Percentiles rank a stretch among this genome's conserved stretches.
Evolutionary conservation across 1,284 basidiomycete genomes (phyloP).

Genomic region (Peniophora sp.): DNA sequence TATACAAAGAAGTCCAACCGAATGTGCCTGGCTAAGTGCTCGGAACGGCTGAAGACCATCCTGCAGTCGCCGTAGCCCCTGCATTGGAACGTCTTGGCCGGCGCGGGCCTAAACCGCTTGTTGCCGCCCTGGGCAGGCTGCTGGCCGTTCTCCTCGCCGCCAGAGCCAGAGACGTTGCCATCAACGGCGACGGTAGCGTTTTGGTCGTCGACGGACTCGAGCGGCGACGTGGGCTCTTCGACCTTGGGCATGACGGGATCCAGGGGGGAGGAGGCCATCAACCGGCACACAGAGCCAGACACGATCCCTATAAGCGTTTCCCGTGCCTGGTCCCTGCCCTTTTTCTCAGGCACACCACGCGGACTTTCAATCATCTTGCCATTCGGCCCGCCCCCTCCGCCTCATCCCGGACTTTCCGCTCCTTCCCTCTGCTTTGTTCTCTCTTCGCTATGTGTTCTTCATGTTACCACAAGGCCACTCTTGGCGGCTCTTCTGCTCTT

Average conservation of each 20-base stretch:
- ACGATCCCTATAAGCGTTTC: slow-evolving; percentile 1
- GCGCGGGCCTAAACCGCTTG: slow-evolving; percentile 69
- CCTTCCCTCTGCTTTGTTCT: neutral
- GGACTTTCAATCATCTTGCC: neutral
- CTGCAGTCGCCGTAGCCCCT: slow-evolving; percentile 90
- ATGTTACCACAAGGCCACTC: no score
- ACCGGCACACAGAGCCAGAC: neutral
- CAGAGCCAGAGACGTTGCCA: slow-evolving; percentile 1
- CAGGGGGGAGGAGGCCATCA: neutral
- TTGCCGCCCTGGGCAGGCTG: slow-evolving; percentile 22
- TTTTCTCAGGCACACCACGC: neutral
- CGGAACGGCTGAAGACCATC: slow-evolving; percentile 93
- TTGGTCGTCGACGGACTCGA: neutral
- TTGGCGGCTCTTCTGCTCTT: no score
- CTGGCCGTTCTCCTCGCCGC: neutral
- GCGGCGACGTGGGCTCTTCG: neutral
- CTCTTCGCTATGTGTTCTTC: no score
- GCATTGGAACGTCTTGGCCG: slow-evolving; percentile 92
- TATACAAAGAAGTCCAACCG: slow-evolving; percentile 43
- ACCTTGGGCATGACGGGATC: neutral
- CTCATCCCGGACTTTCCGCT: neutral
- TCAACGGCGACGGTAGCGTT: neutral
- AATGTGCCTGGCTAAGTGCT: slow-evolving; percentile 93
- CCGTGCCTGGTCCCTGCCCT: neutral
- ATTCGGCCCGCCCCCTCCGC: neutral